These are phyloP conservation scores for Linum tenue DNA, from an alignment of 345 rosid species.

Conservation along the genomic window DNA sequence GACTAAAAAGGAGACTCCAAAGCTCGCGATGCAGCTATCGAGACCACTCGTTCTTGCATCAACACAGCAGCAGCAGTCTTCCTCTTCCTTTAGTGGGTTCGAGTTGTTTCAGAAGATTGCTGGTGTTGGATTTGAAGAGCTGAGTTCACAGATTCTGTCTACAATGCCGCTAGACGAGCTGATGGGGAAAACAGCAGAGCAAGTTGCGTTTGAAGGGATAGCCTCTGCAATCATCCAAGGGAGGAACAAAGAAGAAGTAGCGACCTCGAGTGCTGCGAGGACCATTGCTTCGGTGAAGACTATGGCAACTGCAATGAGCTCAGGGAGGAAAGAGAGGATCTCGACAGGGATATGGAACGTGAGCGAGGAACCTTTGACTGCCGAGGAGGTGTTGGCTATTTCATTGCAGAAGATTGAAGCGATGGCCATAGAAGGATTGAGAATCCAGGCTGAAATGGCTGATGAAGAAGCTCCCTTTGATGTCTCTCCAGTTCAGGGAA, in stretches of 20 bases:
- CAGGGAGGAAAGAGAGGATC: slow-evolving; percentile 78
- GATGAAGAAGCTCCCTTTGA: slow-evolving; percentile 79
- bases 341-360: slow-evolving; percentile 77
- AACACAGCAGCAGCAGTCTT: background rate
- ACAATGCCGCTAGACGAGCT: slow-evolving; percentile 76
- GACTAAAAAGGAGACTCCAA: slow-evolving; percentile 66
- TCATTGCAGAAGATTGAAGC: slow-evolving; percentile 76
- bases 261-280: slow-evolving; percentile 79
- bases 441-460: slow-evolving; percentile 72
- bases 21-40: slow-evolving; percentile 85
- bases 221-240: slow-evolving; percentile 94
- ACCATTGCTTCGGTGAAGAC: slow-evolving; percentile 69
- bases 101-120: slow-evolving; percentile 72
- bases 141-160: slow-evolving; percentile 46
- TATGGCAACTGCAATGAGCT: slow-evolving; percentile 54
- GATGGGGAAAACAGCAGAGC: slow-evolving; percentile 86
- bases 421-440: slow-evolving; percentile 70
- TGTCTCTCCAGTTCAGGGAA: slow-evolving; percentile 40
- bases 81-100: slow-evolving; percentile 39
- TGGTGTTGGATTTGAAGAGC: slow-evolving; percentile 44
- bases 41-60: slow-evolving; percentile 54
- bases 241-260: slow-evolving; percentile 82
- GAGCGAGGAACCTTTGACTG: slow-evolving; percentile 46
- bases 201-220: slow-evolving; percentile 91
- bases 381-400: slow-evolving; percentile 63